Base-by-base conservation (phyloP, 2,329 filamentous ascomycete genomes). In the Amauroascus verrucosus region DNA sequence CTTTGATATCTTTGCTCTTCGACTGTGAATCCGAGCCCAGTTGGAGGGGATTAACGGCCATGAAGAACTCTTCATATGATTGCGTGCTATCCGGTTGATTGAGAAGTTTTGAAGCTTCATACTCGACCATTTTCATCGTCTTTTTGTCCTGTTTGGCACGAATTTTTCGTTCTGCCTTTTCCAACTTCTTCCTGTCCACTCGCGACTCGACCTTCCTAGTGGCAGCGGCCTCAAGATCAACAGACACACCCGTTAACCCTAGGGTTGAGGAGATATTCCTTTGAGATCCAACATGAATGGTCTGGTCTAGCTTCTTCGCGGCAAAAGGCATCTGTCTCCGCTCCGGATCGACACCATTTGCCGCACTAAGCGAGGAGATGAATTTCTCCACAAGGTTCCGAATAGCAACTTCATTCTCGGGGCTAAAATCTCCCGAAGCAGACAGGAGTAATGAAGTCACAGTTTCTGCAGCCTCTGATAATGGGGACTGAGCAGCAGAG, bases 51-150 rank as follows among this genome's bases (percentile, higher is more conserved):
- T 98, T 98, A 75, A 98, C 93, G 51, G 88, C 85, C 93, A 98
- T 97, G 80, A 95, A 98, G 74, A 98, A 97, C 69, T 98, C 93
- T 72, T 98, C 93, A 68, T 98, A 98, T 38, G 88, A 94, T 76
- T 95, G 85, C 11, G 90, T 77, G 63, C 84, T 81, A 63, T 91
- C 85, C 3, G 88, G 79, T 70, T 88, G 81, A 66, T 94, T 85
- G 60, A 98, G 82, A 60, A 98, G 77, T 61, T 83, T 84, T 11
- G 93, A 97, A 0, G 93, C 87, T 73, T 98, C 93, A 69, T 98
- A 98, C 72, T 96, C 88, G 62, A 98, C 93, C 53, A 85, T 95
- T 79, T 97, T 97, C 84, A 93, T 96, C 33, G 84, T 82, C 76
- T 98, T 98, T 77, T 95, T 95, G 74, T 89, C 93, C 75, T 97